phyloP scores from a whole-genome alignment of 169 alveolate genomes.

The Toxoplasma gondii region DNA sequence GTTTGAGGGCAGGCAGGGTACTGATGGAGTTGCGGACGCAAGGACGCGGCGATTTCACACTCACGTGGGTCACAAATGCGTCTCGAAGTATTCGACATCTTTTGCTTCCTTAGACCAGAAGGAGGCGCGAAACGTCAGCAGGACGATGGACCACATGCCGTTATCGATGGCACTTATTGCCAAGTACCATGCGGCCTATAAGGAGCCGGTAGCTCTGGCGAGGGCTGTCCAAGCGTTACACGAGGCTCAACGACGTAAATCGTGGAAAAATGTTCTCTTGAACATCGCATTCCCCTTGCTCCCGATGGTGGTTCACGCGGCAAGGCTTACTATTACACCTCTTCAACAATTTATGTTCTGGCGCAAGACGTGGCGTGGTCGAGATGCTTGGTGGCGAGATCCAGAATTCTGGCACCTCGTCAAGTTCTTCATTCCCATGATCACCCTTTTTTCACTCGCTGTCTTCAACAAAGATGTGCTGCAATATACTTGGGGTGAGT shows the following conservation, averaged over 20 bases:
- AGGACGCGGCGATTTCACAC: background rate
- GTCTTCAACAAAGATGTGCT: slow-evolving; percentile 34
- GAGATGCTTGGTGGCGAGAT: slow-evolving; percentile 63
- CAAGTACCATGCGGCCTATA: slow-evolving; percentile 39
- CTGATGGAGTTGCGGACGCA: background rate
- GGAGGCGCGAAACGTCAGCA: slow-evolving; percentile 7
- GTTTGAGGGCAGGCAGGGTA: background rate
- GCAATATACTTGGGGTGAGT: slow-evolving; percentile 67
- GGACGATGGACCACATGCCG: slow-evolving; percentile 25
- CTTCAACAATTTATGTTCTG: slow-evolving; percentile 21
- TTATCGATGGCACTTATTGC: slow-evolving; percentile 6
- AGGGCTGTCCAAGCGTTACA: slow-evolving; percentile 39
- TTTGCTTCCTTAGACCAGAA: background rate
- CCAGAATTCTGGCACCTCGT: slow-evolving; percentile 60
- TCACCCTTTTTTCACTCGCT: slow-evolving; percentile 42
- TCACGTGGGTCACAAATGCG: background rate
- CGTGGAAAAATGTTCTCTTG: slow-evolving; percentile 26
- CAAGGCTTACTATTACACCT: slow-evolving; percentile 38
- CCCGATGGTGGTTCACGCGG: slow-evolving; percentile 45
- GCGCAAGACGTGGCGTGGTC: slow-evolving; percentile 60
- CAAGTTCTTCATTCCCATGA: slow-evolving; percentile 53
- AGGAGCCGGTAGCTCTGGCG: slow-evolving; percentile 58
- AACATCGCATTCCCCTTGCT: slow-evolving; percentile 45
- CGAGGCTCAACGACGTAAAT: slow-evolving; percentile 55
- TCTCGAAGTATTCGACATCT: background rate